These are phyloP conservation scores for Silene uniflora DNA, from an alignment of 148 eudicot genomes.

Conservation along the genomic window DNA sequence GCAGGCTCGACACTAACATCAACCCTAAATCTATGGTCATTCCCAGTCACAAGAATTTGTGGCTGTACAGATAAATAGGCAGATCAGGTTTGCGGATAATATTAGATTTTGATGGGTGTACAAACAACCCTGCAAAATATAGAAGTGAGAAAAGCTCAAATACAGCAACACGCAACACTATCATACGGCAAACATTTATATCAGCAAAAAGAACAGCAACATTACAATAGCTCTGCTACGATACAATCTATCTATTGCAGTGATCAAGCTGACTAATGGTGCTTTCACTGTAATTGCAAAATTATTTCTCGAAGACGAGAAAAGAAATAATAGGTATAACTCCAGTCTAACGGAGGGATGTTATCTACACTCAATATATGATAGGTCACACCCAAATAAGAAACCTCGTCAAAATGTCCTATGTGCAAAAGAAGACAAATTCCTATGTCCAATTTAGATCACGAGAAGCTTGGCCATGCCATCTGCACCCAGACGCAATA, in stretches of 20 bases:
- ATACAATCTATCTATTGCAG: neutral
- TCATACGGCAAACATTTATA: neutral
- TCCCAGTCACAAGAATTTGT: too few species aligned
- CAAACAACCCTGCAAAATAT: too few species aligned
- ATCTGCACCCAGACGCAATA: constrained; percentile 47
- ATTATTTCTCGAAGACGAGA: neutral
- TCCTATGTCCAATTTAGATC: constrained; percentile 48
- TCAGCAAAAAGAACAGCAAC: neutral
- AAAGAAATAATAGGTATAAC: neutral
- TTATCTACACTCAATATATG: constrained; percentile 49
- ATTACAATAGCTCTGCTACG: neutral
- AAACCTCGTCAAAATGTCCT: constrained; percentile 24
- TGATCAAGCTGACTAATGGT: neutral
- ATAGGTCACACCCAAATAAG: constrained; percentile 19
- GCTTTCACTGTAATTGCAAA: neutral
- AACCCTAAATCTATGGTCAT: too few species aligned
- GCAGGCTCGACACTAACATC: too few species aligned
- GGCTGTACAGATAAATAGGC: too few species aligned
- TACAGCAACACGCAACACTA: neutral
- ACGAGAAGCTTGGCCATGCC: constrained; percentile 90
- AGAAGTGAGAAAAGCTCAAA: neutral
- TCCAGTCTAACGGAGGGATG: neutral
- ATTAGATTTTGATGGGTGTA: too few species aligned
- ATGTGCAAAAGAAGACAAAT: constrained; percentile 18
- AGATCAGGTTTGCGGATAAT: too few species aligned